Percentiles rank a stretch among this genome's conserved stretches.
Conservation (phyloP, 768 basidiomycete genomes). For the Macrolepiota fuliginosa region DNA sequence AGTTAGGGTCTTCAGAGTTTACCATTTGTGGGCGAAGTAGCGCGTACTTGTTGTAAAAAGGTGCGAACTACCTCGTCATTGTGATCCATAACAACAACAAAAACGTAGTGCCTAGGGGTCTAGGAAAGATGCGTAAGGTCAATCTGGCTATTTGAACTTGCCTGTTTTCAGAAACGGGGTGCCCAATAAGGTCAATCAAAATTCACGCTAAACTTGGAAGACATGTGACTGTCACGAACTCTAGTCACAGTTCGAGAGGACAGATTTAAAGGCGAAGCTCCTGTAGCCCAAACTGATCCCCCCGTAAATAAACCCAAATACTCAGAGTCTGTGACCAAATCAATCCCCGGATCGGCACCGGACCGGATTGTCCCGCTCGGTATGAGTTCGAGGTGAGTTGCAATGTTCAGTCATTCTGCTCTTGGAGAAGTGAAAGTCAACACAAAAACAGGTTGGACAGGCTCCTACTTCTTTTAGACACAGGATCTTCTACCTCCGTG, state of each 20-base stretch:
- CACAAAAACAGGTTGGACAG: slow-evolving; percentile 82
- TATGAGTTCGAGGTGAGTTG: slow-evolving; percentile 73
- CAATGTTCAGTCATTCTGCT: slow-evolving; percentile 6
- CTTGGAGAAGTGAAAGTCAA: background rate
- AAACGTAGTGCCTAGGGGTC: background rate
- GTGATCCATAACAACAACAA: background rate
- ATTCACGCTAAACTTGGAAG: slow-evolving; percentile 21
- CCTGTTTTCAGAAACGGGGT: slow-evolving; percentile 11
- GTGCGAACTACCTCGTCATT: background rate
- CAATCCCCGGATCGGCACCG: slow-evolving; percentile 35
- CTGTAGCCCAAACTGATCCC: slow-evolving; percentile 51
- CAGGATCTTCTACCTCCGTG: slow-evolving; percentile 87
- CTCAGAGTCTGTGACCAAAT: slow-evolving; percentile 24
- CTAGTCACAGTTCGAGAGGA: slow-evolving; percentile 40
- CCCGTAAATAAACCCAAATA: slow-evolving; percentile 49
- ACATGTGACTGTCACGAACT: slow-evolving; percentile 36
- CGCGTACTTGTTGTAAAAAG: background rate
- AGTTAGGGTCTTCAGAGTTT: background rate
- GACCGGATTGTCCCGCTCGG: slow-evolving; percentile 52
- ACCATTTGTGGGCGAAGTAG: slow-evolving; percentile 1
- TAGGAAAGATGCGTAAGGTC: background rate
- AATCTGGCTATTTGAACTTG: slow-evolving; percentile 1
- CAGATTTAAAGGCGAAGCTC: slow-evolving; percentile 62
- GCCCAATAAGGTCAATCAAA: slow-evolving; percentile 16
- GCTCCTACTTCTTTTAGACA: slow-evolving; percentile 92